Base-by-base conservation (phyloP, 2,329 filamentous ascomycete species). In the Chaetomium sp. region DNA sequence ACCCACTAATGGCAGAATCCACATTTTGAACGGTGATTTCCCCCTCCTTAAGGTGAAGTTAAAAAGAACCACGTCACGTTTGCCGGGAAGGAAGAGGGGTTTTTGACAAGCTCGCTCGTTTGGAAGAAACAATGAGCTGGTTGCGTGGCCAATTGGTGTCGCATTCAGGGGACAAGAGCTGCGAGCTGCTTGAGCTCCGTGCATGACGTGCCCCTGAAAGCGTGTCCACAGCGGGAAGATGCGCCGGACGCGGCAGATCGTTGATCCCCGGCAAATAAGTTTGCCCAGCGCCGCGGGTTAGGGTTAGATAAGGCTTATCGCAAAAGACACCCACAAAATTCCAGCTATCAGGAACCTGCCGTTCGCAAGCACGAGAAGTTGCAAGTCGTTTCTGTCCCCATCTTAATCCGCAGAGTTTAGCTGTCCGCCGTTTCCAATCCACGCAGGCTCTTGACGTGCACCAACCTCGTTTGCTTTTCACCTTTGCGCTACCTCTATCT, bases 1-100 rank as follows among this genome's bases (percentile, higher is more conserved):
- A 67, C 94, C 94, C 66, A 99, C 77, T 44, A 97, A 76, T 66
- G 92, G 91, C 68, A 99, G 77, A 76, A 99, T 90, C 90, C 91
- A 97, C 94, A 97, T 96, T 62, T 61, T 82, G 69, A 57, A 58
- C 42, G 43, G 8, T 38, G 12, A 14, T n/a, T 36, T 27, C 37
- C 7, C 53, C 42, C 36, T 47, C 60, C 62, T 11, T 42, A n/a
- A 12, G 3, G 14, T 52, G 50, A 54, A 41, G 56, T 52, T 56
- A 35, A 12, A 9, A 35, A 42, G 6, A 32, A 34, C 38, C 35
- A 45, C 10, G 38, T 14, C 33, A 38, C n/a, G 57, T 42, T 43
- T 34, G 33, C 32, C 41, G 33, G 40, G 12, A n/a, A 35, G 42
- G 53, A 11, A 5, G 8, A n/a, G 35, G 4, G 33, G 2, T 34